phyloP scores from a whole-genome alignment of 2,329 filamentous ascomycete genomes.

The Colletotrichum sp. region DNA sequence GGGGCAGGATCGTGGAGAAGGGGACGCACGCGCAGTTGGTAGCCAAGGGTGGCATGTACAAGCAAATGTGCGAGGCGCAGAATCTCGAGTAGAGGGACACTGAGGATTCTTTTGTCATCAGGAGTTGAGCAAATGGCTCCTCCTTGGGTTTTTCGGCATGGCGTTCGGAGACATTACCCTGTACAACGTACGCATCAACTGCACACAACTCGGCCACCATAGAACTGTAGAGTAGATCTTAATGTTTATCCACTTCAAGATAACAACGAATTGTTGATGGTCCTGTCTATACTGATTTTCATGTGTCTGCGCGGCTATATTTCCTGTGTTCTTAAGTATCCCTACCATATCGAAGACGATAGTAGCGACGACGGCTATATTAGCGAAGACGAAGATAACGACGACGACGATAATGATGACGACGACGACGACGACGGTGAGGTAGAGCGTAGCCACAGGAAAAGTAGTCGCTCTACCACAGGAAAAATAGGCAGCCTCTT shows the following conservation, averaged over 20 bases:
- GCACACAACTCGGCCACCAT: neutral
- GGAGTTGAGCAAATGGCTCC: neutral
- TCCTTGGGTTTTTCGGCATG: neutral
- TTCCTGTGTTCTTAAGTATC: too few species aligned
- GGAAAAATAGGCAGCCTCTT: too few species aligned
- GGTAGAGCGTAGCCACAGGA: too few species aligned
- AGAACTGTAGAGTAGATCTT: neutral
- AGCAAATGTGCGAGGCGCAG: constrained; percentile 56
- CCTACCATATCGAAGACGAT: too few species aligned
- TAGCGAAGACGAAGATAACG: too few species aligned
- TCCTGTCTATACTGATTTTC: neutral
- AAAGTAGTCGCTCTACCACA: too few species aligned
- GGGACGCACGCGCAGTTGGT: constrained; percentile 68
- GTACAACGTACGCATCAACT: neutral
- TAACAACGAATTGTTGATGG: neutral
- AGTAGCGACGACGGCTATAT: too few species aligned
- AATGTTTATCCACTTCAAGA: neutral
- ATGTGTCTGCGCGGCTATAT: too few species aligned
- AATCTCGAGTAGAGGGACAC: constrained; percentile 36
- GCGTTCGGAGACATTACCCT: neutral
- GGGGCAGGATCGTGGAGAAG: constrained; percentile 60
- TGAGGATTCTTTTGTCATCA: neutral
- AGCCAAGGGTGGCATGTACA: constrained; percentile 50
- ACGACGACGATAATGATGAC: too few species aligned
- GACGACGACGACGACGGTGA: too few species aligned